These are phyloP conservation scores for Peronosclerospora sorghi DNA, from an alignment of 352 stramenopile genomes.

Conservation along the genomic window DNA sequence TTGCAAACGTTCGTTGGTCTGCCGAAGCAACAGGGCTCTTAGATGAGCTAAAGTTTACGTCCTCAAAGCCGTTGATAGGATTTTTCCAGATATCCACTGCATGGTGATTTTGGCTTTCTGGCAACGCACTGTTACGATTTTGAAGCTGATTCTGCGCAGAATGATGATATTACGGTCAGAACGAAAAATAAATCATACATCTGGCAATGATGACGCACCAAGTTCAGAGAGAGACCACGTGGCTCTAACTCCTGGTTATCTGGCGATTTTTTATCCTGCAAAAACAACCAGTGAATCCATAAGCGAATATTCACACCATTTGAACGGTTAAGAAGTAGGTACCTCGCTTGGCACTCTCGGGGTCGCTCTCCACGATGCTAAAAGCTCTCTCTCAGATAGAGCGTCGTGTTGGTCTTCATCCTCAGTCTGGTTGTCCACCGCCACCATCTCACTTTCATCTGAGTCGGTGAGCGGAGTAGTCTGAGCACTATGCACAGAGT, in stretches of 20 bases:
- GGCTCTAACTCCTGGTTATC: slow-evolving; percentile 22
- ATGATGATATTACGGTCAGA: slow-evolving; percentile 2
- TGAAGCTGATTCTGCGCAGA: neutral
- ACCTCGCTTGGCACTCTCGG: slow-evolving; percentile 17
- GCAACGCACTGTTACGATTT: slow-evolving; percentile 3
- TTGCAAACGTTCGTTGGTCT: slow-evolving; percentile 17
- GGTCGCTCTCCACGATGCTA: slow-evolving; percentile 9
- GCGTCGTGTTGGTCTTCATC: slow-evolving; percentile 8
- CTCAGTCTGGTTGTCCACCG: slow-evolving; percentile 37
- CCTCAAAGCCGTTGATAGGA: slow-evolving; percentile 19
- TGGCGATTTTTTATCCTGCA: slow-evolving; percentile 11
- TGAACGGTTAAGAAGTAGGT: neutral
- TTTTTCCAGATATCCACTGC: slow-evolving; percentile 26
- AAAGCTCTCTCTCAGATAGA: slow-evolving; percentile 12
- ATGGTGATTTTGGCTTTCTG: slow-evolving; percentile 4
- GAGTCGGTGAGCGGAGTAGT: slow-evolving; percentile 16
- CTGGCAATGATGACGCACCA: slow-evolving; percentile 17
- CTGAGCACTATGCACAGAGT: slow-evolving; percentile 17
- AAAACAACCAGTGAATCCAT: slow-evolving; percentile 4
- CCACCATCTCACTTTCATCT: slow-evolving; percentile 11
- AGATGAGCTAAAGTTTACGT: slow-evolving; percentile 9
- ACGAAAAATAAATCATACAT: neutral
- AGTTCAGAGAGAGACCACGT: slow-evolving; percentile 6
- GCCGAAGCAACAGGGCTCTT: slow-evolving; percentile 22
- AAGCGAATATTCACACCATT: slow-evolving; percentile 1